Conservation (phyloP, 805 yeast species). For the Candida tallmaniae region DNA sequence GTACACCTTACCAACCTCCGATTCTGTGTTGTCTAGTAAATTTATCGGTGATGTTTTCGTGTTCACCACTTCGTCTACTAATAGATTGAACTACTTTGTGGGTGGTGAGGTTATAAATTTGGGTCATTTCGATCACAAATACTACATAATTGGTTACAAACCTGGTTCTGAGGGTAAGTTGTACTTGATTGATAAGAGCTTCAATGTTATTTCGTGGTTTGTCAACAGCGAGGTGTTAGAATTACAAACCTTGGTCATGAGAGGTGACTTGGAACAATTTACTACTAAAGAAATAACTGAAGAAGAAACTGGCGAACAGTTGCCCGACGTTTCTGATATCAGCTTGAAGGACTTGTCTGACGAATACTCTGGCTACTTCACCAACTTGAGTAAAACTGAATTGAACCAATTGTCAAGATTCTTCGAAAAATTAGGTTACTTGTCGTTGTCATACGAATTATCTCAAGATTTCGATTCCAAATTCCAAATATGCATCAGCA, state of each 20-base stretch:
- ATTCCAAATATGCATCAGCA: slow-evolving; percentile 81
- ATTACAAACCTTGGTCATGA: slow-evolving; percentile 90
- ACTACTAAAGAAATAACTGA: slow-evolving; percentile 26
- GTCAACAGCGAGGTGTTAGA: slow-evolving; percentile 84
- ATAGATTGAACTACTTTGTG: slow-evolving; percentile 88
- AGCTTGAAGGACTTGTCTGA: slow-evolving; percentile 56
- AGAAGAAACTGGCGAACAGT: slow-evolving; percentile 34
- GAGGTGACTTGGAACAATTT: slow-evolving; percentile 84
- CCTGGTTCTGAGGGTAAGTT: slow-evolving; percentile 81
- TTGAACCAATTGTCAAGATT: slow-evolving; percentile 81
- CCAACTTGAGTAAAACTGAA: slow-evolving; percentile 62
- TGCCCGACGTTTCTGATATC: slow-evolving; percentile 34
- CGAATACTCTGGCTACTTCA: slow-evolving; percentile 44
- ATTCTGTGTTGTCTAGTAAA: slow-evolving; percentile 78
- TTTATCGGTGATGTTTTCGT: slow-evolving; percentile 98
- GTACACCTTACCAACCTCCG: slow-evolving; percentile 65
- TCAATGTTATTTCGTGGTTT: slow-evolving; percentile 75
- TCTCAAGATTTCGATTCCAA: slow-evolving; percentile 87
- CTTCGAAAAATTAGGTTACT: slow-evolving; percentile 87
- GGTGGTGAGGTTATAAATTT: slow-evolving; percentile 91
- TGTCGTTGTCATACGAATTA: slow-evolving; percentile 75
- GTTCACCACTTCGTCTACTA: slow-evolving; percentile 73
- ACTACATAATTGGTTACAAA: slow-evolving; percentile 83
- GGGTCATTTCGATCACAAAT: slow-evolving; percentile 86
- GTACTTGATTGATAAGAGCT: slow-evolving; percentile 86